Evolutionary conservation across 768 basidiomycete species (phyloP), one percentile per base, ranked within the genome.

Genomic region (Hygrocybe punicea): DNA sequence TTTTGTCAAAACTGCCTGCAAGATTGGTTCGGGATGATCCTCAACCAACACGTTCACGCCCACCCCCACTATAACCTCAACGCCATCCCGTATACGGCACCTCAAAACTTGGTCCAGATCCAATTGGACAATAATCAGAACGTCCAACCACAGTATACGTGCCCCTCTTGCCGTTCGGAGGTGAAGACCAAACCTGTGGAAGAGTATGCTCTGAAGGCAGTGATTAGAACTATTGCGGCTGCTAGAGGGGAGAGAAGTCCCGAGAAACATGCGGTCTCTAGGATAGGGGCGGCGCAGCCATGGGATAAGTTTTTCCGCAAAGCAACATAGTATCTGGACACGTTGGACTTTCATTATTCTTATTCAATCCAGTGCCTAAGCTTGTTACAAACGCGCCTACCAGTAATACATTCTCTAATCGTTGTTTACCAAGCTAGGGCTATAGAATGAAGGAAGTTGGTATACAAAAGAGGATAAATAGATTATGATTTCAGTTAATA

Each of bases 1-100:
- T 89, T 85, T 64, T 91, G 87, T 64, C 71, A 80, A 58, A 67
- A 65, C 3, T 90, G 87, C 61, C 73, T 90, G 9, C 73, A 76
- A 47, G 81, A 84, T 62, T 81, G 80, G 80, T 79, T 81, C 45
- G 66, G 67, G 51, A 80, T 79, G 2, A 78, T 70, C 1, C 78
- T 82, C 51, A 73, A 70, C 0, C 78, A 80, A 59, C 82, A 86
- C 59, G 70, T 81, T 60, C 65, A 70, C 6, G 59, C 67, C 1
- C 66, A 84, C 60, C 85, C 84, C 0, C 62, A 73, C 11, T 78
- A 80, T 62, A 69, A 77, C 51, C 59, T 64, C 40, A 69, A 51
- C 50, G 11, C 17, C 50, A 36, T 8, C 33, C 39, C 4, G 39
- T 3, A 14, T 19, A 16, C 4, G 6, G 16, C 44, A 45, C 13